Conservation (phyloP, 176 grass and related monocot species). For the Thalia dealbata region DNA sequence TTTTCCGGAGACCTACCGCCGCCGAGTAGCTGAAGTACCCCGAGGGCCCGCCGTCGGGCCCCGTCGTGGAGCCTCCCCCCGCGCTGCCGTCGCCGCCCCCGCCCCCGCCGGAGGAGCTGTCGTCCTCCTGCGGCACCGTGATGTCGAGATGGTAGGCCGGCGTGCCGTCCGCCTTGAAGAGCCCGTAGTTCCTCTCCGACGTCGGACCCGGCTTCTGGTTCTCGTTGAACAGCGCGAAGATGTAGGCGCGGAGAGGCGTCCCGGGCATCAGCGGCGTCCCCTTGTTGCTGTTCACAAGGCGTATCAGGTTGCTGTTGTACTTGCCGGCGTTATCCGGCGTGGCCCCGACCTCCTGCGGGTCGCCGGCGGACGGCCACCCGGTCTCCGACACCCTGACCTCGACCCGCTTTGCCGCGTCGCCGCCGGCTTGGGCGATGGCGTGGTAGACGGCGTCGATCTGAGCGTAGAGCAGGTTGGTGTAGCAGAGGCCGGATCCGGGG, state of each 20-base stretch:
- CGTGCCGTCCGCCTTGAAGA: slow-evolving; percentile 3
- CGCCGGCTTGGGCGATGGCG: background rate
- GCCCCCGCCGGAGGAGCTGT: background rate
- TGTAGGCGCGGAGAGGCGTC: slow-evolving; percentile 2
- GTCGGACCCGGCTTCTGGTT: background rate
- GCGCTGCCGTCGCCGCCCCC: too few species aligned
- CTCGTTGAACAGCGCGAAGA: slow-evolving; percentile 10
- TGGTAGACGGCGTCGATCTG: slow-evolving; percentile 3
- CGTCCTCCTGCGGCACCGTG: background rate
- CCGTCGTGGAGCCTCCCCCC: background rate
- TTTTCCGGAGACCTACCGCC: background rate
- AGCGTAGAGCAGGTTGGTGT: slow-evolving; percentile 4
- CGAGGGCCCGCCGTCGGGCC: background rate
- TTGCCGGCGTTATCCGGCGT: background rate
- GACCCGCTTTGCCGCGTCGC: background rate
- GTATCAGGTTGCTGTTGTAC: slow-evolving; percentile 2
- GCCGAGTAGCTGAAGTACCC: background rate
- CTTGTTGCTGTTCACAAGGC: background rate
- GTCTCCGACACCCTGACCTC: background rate
- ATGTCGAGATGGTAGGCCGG: slow-evolving; percentile 14
- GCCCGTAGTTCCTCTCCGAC: slow-evolving; percentile 7
- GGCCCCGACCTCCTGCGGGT: background rate
- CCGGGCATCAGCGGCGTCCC: slow-evolving; percentile 4
- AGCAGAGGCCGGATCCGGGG: background rate
- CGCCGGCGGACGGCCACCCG: background rate